Evolutionary conservation across 345 rosid genomes (phyloP).

Genomic region (Heritiera fomes): DNA sequence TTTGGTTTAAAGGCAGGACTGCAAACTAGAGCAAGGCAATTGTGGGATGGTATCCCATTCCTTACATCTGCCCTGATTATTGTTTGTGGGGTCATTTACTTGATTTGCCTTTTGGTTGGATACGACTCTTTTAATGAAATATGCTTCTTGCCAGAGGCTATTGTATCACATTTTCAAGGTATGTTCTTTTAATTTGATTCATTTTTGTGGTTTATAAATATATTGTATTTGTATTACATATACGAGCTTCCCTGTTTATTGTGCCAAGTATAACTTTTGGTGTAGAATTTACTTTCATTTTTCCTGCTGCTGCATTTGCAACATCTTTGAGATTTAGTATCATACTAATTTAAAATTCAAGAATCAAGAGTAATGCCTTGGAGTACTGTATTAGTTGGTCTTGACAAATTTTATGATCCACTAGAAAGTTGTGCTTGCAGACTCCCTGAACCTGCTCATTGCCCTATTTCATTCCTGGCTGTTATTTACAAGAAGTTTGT

Average conservation of each 20-base stretch:
- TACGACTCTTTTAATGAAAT: conserved; percentile 83
- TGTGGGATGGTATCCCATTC: conserved; percentile 94
- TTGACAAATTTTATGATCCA: not conserved
- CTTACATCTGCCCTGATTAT: conserved; percentile 74
- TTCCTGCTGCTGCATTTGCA: not conserved
- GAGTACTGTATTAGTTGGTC: not conserved
- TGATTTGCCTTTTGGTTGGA: conserved; percentile 76
- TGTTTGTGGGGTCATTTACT: conserved; percentile 67
- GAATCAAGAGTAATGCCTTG: not conserved
- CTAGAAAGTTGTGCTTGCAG: not conserved
- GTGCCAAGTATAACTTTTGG: conserved; percentile 2
- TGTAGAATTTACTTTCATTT: not conserved
- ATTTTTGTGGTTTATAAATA: not conserved
- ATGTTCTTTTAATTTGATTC: conserved; percentile 11
- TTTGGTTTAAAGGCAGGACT: conserved; percentile 65
- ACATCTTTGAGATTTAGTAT: not conserved
- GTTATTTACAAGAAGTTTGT: not conserved
- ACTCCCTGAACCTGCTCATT: not conserved
- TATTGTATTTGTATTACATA: not conserved
- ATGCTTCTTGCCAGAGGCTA: conserved; percentile 85
- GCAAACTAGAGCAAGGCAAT: conserved; percentile 68
- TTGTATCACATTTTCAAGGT: conserved; percentile 81
- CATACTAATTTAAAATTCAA: not conserved
- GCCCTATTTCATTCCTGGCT: not conserved
- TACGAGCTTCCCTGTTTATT: not conserved